Conservation (phyloP, 495 filamentous ascomycete genomes). For the Tuber aestivum region DNA sequence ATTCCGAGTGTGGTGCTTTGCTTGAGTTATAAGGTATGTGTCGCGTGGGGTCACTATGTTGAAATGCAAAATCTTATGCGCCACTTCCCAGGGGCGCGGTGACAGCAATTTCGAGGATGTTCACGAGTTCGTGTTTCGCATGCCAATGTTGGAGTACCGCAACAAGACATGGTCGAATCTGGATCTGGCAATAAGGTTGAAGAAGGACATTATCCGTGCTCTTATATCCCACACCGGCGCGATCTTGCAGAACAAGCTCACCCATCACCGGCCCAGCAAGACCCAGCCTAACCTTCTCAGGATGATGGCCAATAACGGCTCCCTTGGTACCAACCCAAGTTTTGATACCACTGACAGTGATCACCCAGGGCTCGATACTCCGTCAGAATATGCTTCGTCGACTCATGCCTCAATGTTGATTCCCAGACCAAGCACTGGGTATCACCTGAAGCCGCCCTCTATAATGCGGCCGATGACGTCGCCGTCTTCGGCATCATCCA, state of each 20-base stretch:
- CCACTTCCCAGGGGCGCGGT: constrained; percentile 58
- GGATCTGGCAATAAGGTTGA: constrained; percentile 82
- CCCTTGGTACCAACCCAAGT: constrained; percentile 34
- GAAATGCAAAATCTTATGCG: background rate
- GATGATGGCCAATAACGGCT: constrained; percentile 64
- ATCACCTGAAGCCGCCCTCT: constrained; percentile 27
- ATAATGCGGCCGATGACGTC: constrained; percentile 27
- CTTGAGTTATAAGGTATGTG: constrained; percentile 74
- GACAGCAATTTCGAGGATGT: constrained; percentile 93
- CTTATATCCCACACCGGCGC: constrained; percentile 92
- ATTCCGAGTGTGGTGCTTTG: constrained; percentile 91
- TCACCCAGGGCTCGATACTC: constrained; percentile 16
- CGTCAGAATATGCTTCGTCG: constrained; percentile 14
- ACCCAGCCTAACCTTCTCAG: constrained; percentile 71
- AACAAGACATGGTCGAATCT: constrained; percentile 99
- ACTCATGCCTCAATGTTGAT: constrained; percentile 12
- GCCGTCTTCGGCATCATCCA: constrained; percentile 23
- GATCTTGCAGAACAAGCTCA: constrained; percentile 95
- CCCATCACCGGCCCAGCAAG: constrained; percentile 71
- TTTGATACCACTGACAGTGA: constrained; percentile 36
- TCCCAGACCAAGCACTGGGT: constrained; percentile 27
- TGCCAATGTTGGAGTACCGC: constrained; percentile 88
- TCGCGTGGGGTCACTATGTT: background rate
- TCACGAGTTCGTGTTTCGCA: constrained; percentile 92
- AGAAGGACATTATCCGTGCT: constrained; percentile 80